Evolutionary conservation across 139 green algal species (phyloP).

Genomic region (Micractinium conductrix): DNA sequence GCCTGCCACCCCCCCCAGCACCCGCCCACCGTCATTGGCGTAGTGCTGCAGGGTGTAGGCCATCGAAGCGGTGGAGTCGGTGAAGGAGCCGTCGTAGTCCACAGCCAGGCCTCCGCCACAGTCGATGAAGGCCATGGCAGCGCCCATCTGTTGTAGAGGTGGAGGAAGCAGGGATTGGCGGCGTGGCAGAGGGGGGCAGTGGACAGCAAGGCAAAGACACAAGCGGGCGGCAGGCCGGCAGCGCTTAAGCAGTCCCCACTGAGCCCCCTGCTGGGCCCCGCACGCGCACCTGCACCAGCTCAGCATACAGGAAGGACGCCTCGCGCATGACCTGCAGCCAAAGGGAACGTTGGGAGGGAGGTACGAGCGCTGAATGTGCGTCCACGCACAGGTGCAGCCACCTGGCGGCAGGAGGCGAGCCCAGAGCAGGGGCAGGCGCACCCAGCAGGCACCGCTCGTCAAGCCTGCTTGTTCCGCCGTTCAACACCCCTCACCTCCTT

Average conservation of each 20-base stretch:
- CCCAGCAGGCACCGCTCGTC: no score
- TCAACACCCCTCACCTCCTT: slow-evolving; percentile 53
- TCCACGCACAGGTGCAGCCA: no score
- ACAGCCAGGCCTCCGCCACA: slow-evolving; percentile 69
- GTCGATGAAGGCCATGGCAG: slow-evolving; percentile 60
- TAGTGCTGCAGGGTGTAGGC: slow-evolving; percentile 59
- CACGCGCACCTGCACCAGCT: slow-evolving; percentile 58
- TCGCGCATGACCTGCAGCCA: slow-evolving; percentile 53
- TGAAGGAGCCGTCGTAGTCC: slow-evolving; percentile 66
- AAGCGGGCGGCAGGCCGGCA: neutral
- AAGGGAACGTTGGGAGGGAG: no score
- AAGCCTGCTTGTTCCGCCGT: no score
- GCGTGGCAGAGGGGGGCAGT: neutral
- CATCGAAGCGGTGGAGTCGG: slow-evolving; percentile 44
- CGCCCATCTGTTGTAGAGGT: slow-evolving; percentile 44
- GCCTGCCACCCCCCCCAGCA: neutral
- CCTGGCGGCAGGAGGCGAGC: no score
- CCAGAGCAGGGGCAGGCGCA: no score
- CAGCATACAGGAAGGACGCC: slow-evolving; percentile 63
- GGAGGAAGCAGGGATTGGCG: neutral
- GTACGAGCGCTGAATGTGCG: no score
- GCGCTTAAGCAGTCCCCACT: no score
- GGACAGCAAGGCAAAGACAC: neutral
- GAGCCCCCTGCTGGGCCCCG: no score
- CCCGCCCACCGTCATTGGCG: slow-evolving; percentile 11